Evolutionary conservation across 2,329 filamentous ascomycete species (phyloP), one percentile per base, ranked within the genome.

Genomic region (Ascochyta koolunga): DNA sequence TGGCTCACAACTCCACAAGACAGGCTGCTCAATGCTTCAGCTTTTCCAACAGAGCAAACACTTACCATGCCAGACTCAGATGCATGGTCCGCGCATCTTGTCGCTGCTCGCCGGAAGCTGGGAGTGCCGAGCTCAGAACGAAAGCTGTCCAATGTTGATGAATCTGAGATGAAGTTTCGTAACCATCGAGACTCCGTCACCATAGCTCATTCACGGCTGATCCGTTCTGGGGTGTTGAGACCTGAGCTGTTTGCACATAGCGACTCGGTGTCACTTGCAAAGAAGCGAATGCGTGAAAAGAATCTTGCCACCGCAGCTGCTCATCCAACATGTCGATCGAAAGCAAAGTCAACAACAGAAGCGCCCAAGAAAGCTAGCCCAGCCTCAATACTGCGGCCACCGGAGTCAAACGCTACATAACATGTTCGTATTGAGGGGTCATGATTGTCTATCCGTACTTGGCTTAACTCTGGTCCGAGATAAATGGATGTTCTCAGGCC

Each of bases 121-220:
- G 56, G 47, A 5, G 46, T 46, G 21, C 22, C 53, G 2, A 46
- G 43, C 2, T 25, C 40, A 5, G 10, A 50, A 25, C 64, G 61
- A 4, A 62, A 59, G 40, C 57, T 72, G 6, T 73, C 70, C 0
- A 69, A 69, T 18, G 32, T 72, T 11, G 69, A 73, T 3, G 68
- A 70, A 9, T 44, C 51, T 13, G 65, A 71, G 2, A 19, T 60
- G 1, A 63, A 53, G 15, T 74, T 74, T 21, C 61, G 67, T 3
- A 64, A 61, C 18, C 72, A 74, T 50, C 66, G 68, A 21, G 69
- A 74, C 42, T 74, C 72, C 0, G 56, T 73, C 0, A 58, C 67
- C 1, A 52, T 72, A n/a, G 66, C 68, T 5, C 66, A 65, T 24
- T 60, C 60, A 6, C 66, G 70, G 19, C 54, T 72, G n/a, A 25